Conservation (phyloP, 1,139 yeast species). For the Citeromyces hawaiiensis region DNA sequence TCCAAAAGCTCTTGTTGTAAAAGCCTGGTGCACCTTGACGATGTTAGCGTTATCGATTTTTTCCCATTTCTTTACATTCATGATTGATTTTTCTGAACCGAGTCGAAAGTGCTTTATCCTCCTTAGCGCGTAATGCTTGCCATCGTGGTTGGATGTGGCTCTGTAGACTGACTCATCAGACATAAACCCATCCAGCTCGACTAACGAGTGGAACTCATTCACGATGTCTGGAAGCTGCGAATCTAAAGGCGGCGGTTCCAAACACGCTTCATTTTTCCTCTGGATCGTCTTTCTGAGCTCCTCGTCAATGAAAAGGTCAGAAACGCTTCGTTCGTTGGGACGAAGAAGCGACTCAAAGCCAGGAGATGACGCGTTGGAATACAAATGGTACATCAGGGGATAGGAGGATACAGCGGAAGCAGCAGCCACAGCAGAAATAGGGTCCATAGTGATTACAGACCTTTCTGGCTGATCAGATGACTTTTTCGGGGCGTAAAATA, state of each 20-base stretch:
- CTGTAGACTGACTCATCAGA: constrained; percentile 54
- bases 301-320: constrained; percentile 59
- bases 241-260: constrained; percentile 23
- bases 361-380: constrained; percentile 85
- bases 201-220: constrained; percentile 75
- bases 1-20: constrained; percentile 79
- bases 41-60: constrained; percentile 40
- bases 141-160: constrained; percentile 70
- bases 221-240: constrained; percentile 63
- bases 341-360: constrained; percentile 44
- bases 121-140: constrained; percentile 63
- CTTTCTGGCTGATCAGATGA: neutral
- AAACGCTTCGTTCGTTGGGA: constrained; percentile 59
- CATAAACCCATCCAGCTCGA: constrained; percentile 59
- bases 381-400: constrained; percentile 76
- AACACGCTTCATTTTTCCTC: constrained; percentile 66
- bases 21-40: constrained; percentile 65
- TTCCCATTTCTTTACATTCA: constrained; percentile 38
- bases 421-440: constrained; percentile 4
- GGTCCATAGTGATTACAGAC: neutral
- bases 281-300: constrained; percentile 62
- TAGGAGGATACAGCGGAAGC: neutral
- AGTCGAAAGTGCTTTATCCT: constrained; percentile 56
- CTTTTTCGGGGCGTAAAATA: constrained; percentile 7
- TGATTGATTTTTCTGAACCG: constrained; percentile 42